These are phyloP conservation scores for Vaccinium myrtillus DNA, from an alignment of 148 eudicot species.

Conservation along the genomic window DNA sequence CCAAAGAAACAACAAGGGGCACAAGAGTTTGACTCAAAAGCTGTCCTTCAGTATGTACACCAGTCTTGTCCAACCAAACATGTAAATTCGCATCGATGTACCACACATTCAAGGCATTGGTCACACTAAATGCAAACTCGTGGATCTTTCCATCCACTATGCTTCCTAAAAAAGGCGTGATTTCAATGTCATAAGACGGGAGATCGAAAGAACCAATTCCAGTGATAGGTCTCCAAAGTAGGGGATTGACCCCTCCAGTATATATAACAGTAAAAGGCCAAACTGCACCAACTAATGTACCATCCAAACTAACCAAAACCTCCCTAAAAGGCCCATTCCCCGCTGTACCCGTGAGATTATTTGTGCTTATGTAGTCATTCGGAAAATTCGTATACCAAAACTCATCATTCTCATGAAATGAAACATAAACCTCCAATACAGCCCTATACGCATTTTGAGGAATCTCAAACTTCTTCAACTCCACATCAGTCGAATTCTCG, in stretches of 20 bases:
- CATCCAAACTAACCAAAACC: constrained; percentile 73
- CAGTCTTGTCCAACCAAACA: constrained; percentile 71
- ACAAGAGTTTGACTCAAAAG: constrained; percentile 26
- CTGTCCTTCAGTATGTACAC: constrained; percentile 42
- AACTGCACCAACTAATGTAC: constrained; percentile 58
- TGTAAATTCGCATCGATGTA: constrained; percentile 87
- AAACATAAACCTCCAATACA: constrained; percentile 85
- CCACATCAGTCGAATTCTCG: constrained; percentile 44
- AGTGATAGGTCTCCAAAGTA: constrained; percentile 83
- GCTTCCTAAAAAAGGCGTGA: constrained; percentile 79
- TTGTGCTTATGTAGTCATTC: constrained; percentile 57
- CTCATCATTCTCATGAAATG: constrained; percentile 87
- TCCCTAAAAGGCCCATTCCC: constrained; percentile 92
- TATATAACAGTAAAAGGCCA: constrained; percentile 89
- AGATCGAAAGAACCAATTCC: constrained; percentile 88
- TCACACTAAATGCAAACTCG: constrained; percentile 58
- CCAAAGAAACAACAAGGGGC: constrained; percentile 25
- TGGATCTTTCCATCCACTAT: constrained; percentile 69
- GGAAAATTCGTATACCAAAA: constrained; percentile 76
- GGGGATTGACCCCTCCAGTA: constrained; percentile 88
- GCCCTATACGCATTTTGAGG: constrained; percentile 77
- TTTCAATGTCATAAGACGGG: constrained; percentile 75
- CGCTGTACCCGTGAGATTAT: constrained; percentile 41
- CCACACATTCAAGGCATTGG: constrained; percentile 86
- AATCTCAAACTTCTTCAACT: constrained; percentile 44